Evolutionary conservation across 176 grass and related monocot species (phyloP), one percentile per base, ranked within the genome.

Genomic region (Musa acuminata): DNA sequence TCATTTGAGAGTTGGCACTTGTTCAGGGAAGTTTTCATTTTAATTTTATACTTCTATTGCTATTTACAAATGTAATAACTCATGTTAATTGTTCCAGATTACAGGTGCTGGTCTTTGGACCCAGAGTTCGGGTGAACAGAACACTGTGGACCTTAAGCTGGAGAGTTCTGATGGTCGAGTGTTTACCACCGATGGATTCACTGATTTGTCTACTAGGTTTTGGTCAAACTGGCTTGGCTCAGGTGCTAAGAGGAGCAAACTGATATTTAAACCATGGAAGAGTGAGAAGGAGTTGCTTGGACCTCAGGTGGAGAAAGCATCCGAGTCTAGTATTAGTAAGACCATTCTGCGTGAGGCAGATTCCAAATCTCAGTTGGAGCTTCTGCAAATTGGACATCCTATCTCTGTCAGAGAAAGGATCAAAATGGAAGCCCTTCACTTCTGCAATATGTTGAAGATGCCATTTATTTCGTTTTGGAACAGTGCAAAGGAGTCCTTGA

Each of bases 191-290:
- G 86, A 91, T 74, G 92, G 83, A 51, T 91, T 91, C 78, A 89
- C 87, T 74, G 81, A 91, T 78, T 85, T 93, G 67, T 89, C 90
- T 62, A 85, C 82, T 43, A 93, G 94, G 55, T 99, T 99, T 82
- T 94, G 91, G 95, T 94, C 86, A 86, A 89, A 85, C 72, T 98
- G 94, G 94, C 79, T 98, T 57, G 87, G 88, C 78, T 87, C 90
- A 21, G 89, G 89, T 80, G 81, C 93, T 86, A 82, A 85, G 57
- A 89, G 80, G 75, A 94, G 95, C 82, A 99, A 99, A 79, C 77
- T 94, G 75, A 84, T 91, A 71, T 91, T 87, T 77, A 87, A 71
- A 85, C 83, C 80, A 72, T 99, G 88, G 95, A 99, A 91, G 67
- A 89, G 71, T 80, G 87, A 98, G 17, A 93, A 83, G 64, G 86